phyloP scores from a whole-genome alignment of 2,329 filamentous ascomycete species.

The Ceratocystis ficicola region DNA sequence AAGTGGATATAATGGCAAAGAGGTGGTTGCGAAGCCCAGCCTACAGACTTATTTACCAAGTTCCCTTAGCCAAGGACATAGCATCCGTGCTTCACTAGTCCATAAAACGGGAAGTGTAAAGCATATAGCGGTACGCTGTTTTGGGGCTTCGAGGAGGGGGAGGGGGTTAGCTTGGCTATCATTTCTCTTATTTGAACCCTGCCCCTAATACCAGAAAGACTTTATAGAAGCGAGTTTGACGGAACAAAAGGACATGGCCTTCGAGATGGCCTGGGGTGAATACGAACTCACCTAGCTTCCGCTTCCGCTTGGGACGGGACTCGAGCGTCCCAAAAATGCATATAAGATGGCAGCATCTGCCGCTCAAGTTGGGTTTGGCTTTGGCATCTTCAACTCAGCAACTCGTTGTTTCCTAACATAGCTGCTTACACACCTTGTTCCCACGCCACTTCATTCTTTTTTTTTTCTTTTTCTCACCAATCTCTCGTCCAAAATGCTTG shows the following conservation, averaged over 20 bases:
- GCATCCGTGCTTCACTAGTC: not conserved
- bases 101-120: not conserved
- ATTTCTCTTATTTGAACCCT: not conserved
- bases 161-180: not conserved
- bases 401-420: not conserved
- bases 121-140: not conserved
- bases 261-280: not conserved
- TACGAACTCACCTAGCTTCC: not conserved
- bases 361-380: not conserved
- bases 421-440: not conserved
- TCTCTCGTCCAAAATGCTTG: conserved; percentile 6
- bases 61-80: not conserved
- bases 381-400: conserved; percentile 4
- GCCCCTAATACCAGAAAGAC: not conserved
- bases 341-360: not conserved
- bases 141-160: not conserved
- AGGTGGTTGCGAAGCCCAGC: not conserved
- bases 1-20: not conserved
- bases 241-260: not conserved
- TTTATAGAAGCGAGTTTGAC: not conserved
- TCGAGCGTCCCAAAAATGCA: not conserved
- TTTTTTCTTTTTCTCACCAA: too few relatives aligned
- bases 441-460: not conserved
- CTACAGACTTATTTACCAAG: not conserved
- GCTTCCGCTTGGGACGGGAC: not conserved